phyloP scores from a whole-genome alignment of 352 stramenopile species.

The Pythium phragmiticola region DNA sequence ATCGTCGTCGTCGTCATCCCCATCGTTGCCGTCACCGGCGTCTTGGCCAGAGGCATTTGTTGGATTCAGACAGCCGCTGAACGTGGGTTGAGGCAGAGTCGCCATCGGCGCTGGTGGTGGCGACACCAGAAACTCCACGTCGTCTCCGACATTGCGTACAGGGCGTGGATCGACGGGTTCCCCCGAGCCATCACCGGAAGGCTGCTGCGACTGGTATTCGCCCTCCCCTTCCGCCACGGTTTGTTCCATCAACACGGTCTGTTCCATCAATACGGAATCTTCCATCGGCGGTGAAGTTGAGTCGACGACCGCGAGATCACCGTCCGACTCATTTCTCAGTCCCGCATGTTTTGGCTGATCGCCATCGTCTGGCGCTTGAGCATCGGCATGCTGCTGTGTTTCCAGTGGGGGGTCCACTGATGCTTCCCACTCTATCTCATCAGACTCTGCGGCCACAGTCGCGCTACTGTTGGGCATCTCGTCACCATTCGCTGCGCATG shows the following conservation, averaged over 20 bases:
- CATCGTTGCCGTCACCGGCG: background rate
- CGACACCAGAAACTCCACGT: background rate
- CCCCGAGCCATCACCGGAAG: slow-evolving; percentile 3
- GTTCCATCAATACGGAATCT: background rate
- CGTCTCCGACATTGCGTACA: background rate
- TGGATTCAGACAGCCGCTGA: slow-evolving; percentile 17
- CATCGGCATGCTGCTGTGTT: background rate
- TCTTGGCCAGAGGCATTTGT: background rate
- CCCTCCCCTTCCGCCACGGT: background rate
- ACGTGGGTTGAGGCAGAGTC: background rate
- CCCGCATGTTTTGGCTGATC: background rate
- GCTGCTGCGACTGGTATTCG: background rate
- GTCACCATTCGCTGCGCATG: no score
- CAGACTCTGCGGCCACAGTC: no score
- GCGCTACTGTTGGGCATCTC: no score
- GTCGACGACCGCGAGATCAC: background rate
- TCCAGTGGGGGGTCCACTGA: background rate
- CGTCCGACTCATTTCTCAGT: slow-evolving; percentile 10
- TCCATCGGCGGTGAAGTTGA: background rate
- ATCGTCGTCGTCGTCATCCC: slow-evolving; percentile 6
- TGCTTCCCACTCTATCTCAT: no score
- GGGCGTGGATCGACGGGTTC: background rate
- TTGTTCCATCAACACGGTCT: background rate
- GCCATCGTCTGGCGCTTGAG: background rate
- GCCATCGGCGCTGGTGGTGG: slow-evolving; percentile 16